These are phyloP conservation scores for Lipomyces lipofer DNA, from an alignment of 805 yeast genomes.

Conservation along the genomic window DNA sequence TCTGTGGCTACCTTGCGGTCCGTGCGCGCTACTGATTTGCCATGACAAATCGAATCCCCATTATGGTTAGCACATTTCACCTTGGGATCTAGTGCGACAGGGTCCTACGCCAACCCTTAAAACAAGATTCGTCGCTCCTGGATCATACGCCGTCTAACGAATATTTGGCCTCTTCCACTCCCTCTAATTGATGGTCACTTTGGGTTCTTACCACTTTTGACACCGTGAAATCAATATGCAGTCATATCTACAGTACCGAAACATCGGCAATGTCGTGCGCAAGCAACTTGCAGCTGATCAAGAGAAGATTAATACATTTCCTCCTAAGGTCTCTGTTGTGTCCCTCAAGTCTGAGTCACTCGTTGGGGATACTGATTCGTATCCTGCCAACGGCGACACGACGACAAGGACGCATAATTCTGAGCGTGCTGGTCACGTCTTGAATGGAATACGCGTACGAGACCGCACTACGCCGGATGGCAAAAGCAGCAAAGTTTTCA, in stretches of 20 bases:
- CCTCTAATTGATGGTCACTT: not conserved
- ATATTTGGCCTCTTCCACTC: not conserved
- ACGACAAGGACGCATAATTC: not conserved
- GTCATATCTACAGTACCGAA: slow-evolving; percentile 11
- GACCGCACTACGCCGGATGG: not conserved
- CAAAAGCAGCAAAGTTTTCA: slow-evolving; percentile 4
- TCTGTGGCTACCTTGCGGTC: too few species aligned
- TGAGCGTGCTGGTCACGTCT: not conserved
- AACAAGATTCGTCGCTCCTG: too few species aligned
- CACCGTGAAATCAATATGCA: slow-evolving; percentile 1
- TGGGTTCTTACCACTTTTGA: not conserved
- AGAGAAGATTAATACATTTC: not conserved
- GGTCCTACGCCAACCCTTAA: too few species aligned
- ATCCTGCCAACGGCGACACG: not conserved
- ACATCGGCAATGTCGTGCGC: slow-evolving; percentile 1
- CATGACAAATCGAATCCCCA: too few species aligned
- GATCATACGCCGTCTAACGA: too few species aligned
- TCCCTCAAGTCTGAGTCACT: not conserved
- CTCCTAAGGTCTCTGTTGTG: not conserved
- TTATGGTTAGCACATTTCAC: too few species aligned
- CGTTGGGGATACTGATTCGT: not conserved
- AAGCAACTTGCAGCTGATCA: not conserved
- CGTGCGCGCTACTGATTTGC: too few species aligned
- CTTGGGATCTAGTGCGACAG: too few species aligned
- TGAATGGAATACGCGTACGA: not conserved